Percentiles rank a stretch among this genome's conserved stretches.
phyloP scores from a whole-genome alignment of 2,329 filamentous ascomycete genomes.

The Phoma herbarum region DNA sequence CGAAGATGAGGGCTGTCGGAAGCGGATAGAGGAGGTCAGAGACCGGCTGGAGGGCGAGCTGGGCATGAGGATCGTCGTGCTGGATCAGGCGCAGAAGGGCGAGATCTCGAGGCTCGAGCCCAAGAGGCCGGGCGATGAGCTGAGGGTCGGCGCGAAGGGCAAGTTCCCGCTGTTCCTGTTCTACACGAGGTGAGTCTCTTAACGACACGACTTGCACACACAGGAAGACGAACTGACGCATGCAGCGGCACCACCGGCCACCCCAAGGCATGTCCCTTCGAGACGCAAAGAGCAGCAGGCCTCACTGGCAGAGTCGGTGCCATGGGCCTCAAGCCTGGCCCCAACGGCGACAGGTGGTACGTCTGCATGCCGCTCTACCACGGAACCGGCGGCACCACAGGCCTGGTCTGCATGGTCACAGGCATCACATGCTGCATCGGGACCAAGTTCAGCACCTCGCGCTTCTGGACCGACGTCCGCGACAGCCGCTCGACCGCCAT shows the following conservation, averaged over 20 bases:
- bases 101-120: conserved; percentile 60
- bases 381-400: conserved; percentile 72
- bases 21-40: conserved; percentile 64
- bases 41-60: conserved; percentile 62
- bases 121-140: conserved; percentile 63
- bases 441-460: conserved; percentile 71
- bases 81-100: conserved; percentile 60
- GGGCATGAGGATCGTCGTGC: conserved; percentile 64
- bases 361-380: conserved; percentile 82
- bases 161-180: conserved; percentile 70
- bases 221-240: conserved; percentile 18
- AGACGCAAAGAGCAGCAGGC: conserved; percentile 58
- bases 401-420: conserved; percentile 63
- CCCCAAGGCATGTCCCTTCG: conserved; percentile 74
- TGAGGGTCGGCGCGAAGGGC: conserved; percentile 61
- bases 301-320: conserved; percentile 50
- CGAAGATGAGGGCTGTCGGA: conserved; percentile 60
- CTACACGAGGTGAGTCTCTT: conserved; percentile 67
- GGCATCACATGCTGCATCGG: conserved; percentile 69
- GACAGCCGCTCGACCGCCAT: conserved; percentile 74
- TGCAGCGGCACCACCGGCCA: conserved; percentile 75
- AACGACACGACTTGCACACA: background rate
- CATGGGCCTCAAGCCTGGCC: conserved; percentile 51
- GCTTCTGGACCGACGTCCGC: conserved; percentile 77
- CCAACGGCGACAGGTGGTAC: conserved; percentile 70